Percentiles rank a stretch among this genome's conserved stretches.
Conservation (phyloP, 768 basidiomycete species). For the Piloderma croceum region DNA sequence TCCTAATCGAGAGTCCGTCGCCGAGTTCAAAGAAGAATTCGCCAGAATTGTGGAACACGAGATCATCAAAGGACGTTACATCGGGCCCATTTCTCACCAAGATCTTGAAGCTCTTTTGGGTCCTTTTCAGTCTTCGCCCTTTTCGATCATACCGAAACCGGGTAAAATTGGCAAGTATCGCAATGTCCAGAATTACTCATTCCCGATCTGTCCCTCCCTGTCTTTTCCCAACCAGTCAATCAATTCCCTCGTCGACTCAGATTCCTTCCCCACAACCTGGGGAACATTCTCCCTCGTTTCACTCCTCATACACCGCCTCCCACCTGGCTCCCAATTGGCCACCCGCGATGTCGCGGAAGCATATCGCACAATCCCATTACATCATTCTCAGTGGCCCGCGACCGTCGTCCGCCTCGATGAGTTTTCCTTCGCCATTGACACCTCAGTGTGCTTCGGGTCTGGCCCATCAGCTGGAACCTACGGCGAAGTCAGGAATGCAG, state of each 20-base stretch:
- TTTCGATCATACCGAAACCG: constrained; percentile 17
- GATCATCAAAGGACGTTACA: too few relatives aligned
- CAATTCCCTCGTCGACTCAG: constrained; percentile 28
- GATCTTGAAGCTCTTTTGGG: constrained; percentile 8
- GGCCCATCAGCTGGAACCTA: constrained; percentile 17
- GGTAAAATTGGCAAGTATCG: constrained; percentile 10
- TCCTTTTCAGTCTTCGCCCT: too few relatives aligned
- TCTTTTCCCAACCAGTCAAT: too few relatives aligned
- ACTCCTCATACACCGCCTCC: constrained; percentile 27
- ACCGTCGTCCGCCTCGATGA: constrained; percentile 12
- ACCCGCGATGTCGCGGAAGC: constrained; percentile 22
- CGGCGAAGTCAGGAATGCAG: constrained; percentile 21
- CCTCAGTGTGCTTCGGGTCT: constrained; percentile 17
- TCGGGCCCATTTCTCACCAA: constrained; percentile 8
- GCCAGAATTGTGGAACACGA: neutral
- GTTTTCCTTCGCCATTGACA: constrained; percentile 22
- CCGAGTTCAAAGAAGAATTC: neutral
- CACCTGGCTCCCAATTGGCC: constrained; percentile 32
- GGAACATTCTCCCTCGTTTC: constrained; percentile 24
- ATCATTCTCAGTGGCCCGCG: constrained; percentile 20
- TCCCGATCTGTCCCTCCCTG: constrained; percentile 4
- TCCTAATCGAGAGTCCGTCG: neutral
- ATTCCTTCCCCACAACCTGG: constrained; percentile 31
- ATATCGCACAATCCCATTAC: constrained; percentile 21
- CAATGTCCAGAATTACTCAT: constrained; percentile 17